Evolutionary conservation across 192 early-diverging fungal species (phyloP).

Genomic region (Backusella mclennaniae): DNA sequence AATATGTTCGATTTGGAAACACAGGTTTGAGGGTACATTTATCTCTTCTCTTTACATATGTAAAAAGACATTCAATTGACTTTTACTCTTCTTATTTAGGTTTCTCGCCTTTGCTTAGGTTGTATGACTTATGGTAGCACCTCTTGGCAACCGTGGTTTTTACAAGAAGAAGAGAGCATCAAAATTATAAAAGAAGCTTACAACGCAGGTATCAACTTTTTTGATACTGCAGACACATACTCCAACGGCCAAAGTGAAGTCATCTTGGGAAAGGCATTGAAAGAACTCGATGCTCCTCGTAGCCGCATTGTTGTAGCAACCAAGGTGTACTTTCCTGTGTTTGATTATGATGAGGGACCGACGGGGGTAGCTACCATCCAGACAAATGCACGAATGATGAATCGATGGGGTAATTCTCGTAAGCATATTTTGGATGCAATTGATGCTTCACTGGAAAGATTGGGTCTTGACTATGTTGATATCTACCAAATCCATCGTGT

Average conservation of each 20-base stretch:
- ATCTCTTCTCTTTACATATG: neutral
- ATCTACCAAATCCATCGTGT: slow-evolving; percentile 49
- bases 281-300: slow-evolving; percentile 33
- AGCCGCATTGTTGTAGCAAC: slow-evolving; percentile 32
- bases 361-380: neutral
- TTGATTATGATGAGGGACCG: slow-evolving; percentile 23
- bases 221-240: slow-evolving; percentile 25
- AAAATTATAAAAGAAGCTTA: slow-evolving; percentile 38
- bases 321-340: slow-evolving; percentile 36
- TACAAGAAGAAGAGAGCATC: slow-evolving; percentile 39
- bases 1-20: slow-evolving; percentile 12
- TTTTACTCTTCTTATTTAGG: neutral
- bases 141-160: slow-evolving; percentile 39
- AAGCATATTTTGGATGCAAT: slow-evolving; percentile 33
- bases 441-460: slow-evolving; percentile 27
- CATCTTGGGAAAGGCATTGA: slow-evolving; percentile 35
- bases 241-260: slow-evolving; percentile 32
- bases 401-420: slow-evolving; percentile 24
- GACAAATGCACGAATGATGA: neutral
- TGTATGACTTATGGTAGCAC: slow-evolving; percentile 37
- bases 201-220: slow-evolving; percentile 36
- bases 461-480: slow-evolving; percentile 49
- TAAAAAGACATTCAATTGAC: neutral
- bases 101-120: slow-evolving; percentile 43
- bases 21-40: neutral